These are phyloP conservation scores for Bidens hawaiensis DNA, from an alignment of 140 eudicot genomes.

Conservation along the genomic window DNA sequence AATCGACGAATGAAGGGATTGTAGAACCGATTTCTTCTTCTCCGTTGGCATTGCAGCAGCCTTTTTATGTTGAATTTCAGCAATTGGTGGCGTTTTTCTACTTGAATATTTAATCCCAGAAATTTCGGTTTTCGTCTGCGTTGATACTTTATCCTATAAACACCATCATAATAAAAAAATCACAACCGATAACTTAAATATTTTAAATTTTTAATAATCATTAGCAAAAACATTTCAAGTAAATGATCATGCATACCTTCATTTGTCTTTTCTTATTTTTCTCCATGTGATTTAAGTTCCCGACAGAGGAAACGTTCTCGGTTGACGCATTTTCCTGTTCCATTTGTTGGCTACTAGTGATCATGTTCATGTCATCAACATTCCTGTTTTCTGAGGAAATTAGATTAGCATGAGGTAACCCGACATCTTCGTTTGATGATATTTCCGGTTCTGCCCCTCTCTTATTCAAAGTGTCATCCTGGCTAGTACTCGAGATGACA, in stretches of 20 bases:
- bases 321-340: constrained; percentile 3
- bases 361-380: constrained; percentile 7
- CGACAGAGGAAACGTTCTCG: background rate
- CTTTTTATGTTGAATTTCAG: constrained; percentile 22
- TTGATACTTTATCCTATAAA: constrained; percentile 28
- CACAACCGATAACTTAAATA: no score
- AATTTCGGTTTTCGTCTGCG: constrained; percentile 25
- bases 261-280: constrained; percentile 21
- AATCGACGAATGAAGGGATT: no score
- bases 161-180: no score
- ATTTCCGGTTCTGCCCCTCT: background rate
- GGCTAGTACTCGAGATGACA: background rate
- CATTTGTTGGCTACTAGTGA: background rate
- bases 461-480: no score
- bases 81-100: constrained; percentile 17
- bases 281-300: no score
- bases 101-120: constrained; percentile 14
- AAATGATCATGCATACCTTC: constrained; percentile 23
- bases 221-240: background rate
- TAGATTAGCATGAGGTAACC: background rate
- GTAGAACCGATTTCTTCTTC: no score
- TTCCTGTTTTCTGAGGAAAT: background rate
- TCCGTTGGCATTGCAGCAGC: no score
- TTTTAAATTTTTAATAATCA: no score
- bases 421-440: constrained; percentile 20